phyloP scores from a whole-genome alignment of 176 grass and related monocot species.

The Oryza nivara region DNA sequence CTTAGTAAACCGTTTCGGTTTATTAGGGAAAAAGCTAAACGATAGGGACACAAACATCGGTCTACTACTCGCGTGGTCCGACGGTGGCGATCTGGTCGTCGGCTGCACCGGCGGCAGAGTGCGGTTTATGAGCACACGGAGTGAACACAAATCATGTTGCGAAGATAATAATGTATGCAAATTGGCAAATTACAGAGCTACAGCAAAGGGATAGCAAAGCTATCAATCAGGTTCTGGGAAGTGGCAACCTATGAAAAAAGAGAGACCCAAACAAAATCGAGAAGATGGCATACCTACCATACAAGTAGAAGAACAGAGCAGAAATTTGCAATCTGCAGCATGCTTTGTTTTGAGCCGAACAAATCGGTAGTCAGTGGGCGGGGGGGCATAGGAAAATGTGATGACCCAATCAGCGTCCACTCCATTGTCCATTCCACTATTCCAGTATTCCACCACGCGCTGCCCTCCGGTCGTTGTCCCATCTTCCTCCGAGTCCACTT shows the following conservation, averaged over 20 bases:
- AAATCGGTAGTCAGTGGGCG: neutral
- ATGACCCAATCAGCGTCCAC: neutral
- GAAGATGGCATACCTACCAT: neutral
- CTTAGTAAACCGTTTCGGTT: no score
- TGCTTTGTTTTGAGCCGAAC: neutral
- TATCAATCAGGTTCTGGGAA: neutral
- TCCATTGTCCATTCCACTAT: neutral
- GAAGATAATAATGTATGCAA: no score
- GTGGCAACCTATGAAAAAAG: neutral
- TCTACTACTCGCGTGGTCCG: no score
- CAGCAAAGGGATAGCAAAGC: neutral
- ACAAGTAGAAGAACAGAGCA: neutral
- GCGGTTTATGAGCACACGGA: no score
- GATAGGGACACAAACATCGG: no score
- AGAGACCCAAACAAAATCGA: no score
- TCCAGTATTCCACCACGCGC: neutral
- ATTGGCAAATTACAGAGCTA: no score
- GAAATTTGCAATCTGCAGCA: neutral
- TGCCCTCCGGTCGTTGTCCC: neutral
- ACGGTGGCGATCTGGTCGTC: no score
- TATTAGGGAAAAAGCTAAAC: no score
- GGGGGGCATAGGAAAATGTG: neutral
- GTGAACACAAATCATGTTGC: no score
- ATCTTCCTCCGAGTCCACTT: constrained; percentile 25
- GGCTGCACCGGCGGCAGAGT: no score